These are phyloP conservation scores for Physcomitrellopsis africana DNA, from an alignment of 225 moss, liverwort and hornwort genomes.

Conservation along the genomic window DNA sequence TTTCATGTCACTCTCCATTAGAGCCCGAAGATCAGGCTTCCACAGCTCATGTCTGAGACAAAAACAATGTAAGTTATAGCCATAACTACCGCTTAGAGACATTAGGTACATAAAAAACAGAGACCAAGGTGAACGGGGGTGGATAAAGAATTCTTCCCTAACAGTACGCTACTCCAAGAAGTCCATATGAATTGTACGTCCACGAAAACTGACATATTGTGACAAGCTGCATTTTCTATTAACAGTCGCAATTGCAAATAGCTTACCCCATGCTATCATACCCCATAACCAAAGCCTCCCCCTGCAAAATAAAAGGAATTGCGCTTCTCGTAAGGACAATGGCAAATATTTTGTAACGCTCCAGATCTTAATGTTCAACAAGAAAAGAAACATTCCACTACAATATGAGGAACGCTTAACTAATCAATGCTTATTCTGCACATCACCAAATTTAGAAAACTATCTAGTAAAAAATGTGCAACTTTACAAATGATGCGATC, in stretches of 20 bases:
- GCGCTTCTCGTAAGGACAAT: conserved; percentile 25
- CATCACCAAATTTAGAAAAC: neutral
- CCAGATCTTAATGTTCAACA: neutral
- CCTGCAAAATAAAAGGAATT: conserved; percentile 56
- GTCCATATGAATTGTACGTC: neutral
- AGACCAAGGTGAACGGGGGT: neutral
- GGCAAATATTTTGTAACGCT: conserved; percentile 3
- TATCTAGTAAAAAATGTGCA: conserved; percentile 14
- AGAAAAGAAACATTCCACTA: neutral
- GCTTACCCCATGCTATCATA: conserved; percentile 97
- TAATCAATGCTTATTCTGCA: conserved; percentile 10
- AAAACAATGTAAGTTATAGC: conserved; percentile 18
- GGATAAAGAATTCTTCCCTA: neutral
- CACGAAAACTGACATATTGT: neutral
- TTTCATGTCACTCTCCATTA: conserved; percentile 99
- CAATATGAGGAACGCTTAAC: conserved; percentile 1
- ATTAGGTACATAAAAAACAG: conserved; percentile 2
- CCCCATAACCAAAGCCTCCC: conserved; percentile 98
- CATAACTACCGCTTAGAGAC: conserved; percentile 1
- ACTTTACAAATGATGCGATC: neutral
- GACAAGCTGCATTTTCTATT: neutral
- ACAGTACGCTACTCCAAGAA: neutral
- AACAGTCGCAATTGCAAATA: neutral
- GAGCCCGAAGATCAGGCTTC: conserved; percentile 95
- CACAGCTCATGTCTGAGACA: conserved; percentile 81